phyloP scores from a whole-genome alignment of 441 rosid genomes.

The Jatropha podagrica region DNA sequence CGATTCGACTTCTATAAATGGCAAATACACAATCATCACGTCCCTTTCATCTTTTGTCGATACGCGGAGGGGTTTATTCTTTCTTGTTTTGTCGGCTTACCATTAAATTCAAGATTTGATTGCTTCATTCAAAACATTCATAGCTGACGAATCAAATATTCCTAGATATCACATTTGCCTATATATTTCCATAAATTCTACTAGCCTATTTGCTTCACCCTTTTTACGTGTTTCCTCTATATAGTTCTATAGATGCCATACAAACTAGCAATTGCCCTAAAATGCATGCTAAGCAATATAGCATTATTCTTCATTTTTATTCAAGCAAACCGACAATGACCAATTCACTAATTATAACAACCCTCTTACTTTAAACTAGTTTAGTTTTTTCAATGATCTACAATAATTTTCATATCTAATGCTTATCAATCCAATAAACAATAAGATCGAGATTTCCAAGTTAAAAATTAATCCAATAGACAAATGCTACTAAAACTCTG shows the following conservation, averaged over 20 bases:
- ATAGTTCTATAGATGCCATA: neutral
- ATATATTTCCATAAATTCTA: constrained; percentile 1
- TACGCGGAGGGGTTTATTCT: neutral
- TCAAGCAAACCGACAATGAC: neutral
- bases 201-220: neutral
- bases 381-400: neutral
- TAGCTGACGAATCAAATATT: neutral
- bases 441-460: no score
- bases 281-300: neutral
- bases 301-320: neutral
- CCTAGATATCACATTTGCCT: neutral
- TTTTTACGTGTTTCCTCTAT: neutral
- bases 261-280: neutral
- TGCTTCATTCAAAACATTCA: constrained; percentile 5
- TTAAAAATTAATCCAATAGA: no score
- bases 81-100: neutral
- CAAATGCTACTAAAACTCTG: no score
- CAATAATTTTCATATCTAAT: neutral
- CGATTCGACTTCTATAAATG: neutral
- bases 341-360: neutral
- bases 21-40: neutral
- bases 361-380: neutral
- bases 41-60: constrained; percentile 14
- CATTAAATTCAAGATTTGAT: constrained; percentile 11
- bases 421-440: neutral